These are phyloP conservation scores for Syncephalastrum monosporum DNA, from an alignment of 371 early-diverging fungal genomes.

Conservation along the genomic window DNA sequence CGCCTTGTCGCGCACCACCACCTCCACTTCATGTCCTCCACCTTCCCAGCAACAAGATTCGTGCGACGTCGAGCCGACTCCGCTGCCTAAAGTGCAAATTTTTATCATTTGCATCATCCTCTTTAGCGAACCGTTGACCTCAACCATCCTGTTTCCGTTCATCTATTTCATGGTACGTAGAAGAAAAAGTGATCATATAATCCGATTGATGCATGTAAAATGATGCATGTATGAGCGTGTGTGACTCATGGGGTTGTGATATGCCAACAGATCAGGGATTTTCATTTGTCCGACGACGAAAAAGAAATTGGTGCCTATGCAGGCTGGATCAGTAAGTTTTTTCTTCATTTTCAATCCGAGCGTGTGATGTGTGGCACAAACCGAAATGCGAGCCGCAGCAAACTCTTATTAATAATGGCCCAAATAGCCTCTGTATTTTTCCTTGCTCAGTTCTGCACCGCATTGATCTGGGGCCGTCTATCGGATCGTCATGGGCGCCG, in stretches of 20 bases:
- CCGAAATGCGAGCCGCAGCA: not conserved
- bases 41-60: not conserved
- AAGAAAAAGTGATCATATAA: not conserved
- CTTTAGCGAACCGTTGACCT: conserved; percentile 65
- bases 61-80: conserved; percentile 21
- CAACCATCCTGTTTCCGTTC: conserved; percentile 67
- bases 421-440: conserved; percentile 48
- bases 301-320: conserved; percentile 68
- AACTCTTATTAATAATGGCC: not conserved
- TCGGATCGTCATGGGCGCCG: conserved; percentile 73
- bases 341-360: not conserved
- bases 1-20: conserved; percentile 6
- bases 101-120: conserved; percentile 59
- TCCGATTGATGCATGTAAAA: no score
- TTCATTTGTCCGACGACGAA: conserved; percentile 59
- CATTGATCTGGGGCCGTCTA: conserved; percentile 55
- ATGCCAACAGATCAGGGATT: conserved; percentile 49
- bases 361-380: not conserved
- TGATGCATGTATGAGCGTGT: no score
- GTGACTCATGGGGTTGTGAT: not conserved
- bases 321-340: conserved; percentile 55
- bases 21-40: conserved; percentile 4
- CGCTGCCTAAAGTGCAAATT: conserved; percentile 55
- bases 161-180: conserved; percentile 59
- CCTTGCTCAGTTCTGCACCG: conserved; percentile 56